Base-by-base conservation (phyloP, 257 asterid species). In the Handroanthus guayacan region DNA sequence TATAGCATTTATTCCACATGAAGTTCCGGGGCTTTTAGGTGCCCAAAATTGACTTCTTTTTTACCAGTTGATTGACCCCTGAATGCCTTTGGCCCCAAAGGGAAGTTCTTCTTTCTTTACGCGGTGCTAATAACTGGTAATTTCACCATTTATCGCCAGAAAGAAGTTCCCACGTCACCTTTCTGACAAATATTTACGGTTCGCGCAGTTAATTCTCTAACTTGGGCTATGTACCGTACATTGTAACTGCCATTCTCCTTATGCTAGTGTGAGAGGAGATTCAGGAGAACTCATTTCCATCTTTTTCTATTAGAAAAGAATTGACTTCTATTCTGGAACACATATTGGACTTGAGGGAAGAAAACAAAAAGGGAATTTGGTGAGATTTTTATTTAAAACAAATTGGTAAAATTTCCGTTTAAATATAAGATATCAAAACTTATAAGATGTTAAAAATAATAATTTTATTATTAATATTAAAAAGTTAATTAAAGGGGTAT, bases 111-210 rank as follows among this genome's bases (percentile, higher is more conserved):
- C 36, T 25, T 0, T 8, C 34, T 37, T 37, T 51, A 9, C 4
- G n/a, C 18, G 71, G 16, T 38, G 3, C 64, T 54, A 34, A 2
- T 75, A 61, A 68, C 67, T 41, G 55, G n/a, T 43, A 66, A 43
- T 75, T 38, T 55, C 18, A 12, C 55, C 54, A n/a, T 67, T 73
- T 58, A 78, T 76, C 76, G 64, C 76, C 67, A 81, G 72, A 43
- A 3, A n/a, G 72, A 20, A 47, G 52, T 37, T 38, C 65, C 41
- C 13, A 57, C 3, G 18, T 56, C 11, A 57, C 11, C 20, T 2
- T 44, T 71, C 52, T 43, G 63, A 61, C 16, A 45, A 18, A 36
- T 25, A 43, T 55, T 67, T 52, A 34, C 37, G 3, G 11, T 47
- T 68, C 14, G 11, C 38, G 52, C 41, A 64, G 50, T n/a, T 39